Evolutionary conservation across 2,329 filamentous ascomycete genomes (phyloP).

Genomic region (Daldinia sp.): DNA sequence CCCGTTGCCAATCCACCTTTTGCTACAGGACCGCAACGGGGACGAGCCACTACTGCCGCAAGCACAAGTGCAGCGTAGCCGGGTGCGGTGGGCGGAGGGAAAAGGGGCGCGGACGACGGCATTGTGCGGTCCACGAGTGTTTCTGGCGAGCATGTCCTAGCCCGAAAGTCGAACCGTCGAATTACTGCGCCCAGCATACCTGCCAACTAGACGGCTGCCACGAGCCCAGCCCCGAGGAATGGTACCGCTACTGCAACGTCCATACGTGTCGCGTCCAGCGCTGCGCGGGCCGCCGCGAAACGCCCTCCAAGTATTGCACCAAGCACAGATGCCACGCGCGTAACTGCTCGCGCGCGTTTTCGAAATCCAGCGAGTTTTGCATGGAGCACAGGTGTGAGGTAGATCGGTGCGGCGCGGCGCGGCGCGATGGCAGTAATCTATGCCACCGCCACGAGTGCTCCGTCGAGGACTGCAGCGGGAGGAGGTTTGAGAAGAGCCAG

Average conservation of each 20-base stretch:
- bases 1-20: slow-evolving; percentile 31
- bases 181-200: slow-evolving; percentile 24
- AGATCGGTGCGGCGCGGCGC: slow-evolving; percentile 19
- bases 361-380: slow-evolving; percentile 20
- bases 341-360: slow-evolving; percentile 9
- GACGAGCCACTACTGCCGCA: slow-evolving; percentile 24
- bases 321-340: slow-evolving; percentile 15
- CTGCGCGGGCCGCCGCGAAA: slow-evolving; percentile 18
- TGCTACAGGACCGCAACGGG: slow-evolving; percentile 20
- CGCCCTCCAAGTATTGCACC: slow-evolving; percentile 18
- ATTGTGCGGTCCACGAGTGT: slow-evolving; percentile 25
- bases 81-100: slow-evolving; percentile 20
- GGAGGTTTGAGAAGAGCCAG: slow-evolving; percentile 19
- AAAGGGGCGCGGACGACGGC: slow-evolving; percentile 23
- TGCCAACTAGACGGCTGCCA: slow-evolving; percentile 18
- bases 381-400: slow-evolving; percentile 28
- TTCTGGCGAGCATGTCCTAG: slow-evolving; percentile 28
- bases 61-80: slow-evolving; percentile 23
- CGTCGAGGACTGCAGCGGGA: slow-evolving; percentile 6
- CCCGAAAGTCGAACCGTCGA: background rate
- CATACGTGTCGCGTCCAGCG: slow-evolving; percentile 26
- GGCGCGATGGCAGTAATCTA: slow-evolving; percentile 6
- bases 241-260: slow-evolving; percentile 21
- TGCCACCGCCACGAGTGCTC: slow-evolving; percentile 26
- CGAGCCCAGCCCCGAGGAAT: slow-evolving; percentile 23